Evolutionary conservation across 352 stramenopile species (phyloP).

Genomic region (Aphanomyces invadans): DNA sequence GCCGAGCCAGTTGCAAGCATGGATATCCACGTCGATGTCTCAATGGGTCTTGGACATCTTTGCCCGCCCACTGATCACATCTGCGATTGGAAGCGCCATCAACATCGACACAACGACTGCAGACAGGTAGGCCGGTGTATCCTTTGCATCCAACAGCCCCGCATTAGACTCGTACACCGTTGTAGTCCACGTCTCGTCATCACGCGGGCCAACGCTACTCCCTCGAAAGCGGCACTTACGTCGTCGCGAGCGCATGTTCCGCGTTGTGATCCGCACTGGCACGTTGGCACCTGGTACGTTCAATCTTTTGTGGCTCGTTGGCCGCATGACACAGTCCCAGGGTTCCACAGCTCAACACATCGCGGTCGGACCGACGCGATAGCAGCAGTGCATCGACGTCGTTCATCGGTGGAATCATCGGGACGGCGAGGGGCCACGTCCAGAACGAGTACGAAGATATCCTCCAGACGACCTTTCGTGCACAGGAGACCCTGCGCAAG

Average conservation of each 20-base stretch:
- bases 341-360: constrained; percentile 1
- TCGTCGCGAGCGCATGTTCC: neutral
- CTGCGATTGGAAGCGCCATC: constrained; percentile 28
- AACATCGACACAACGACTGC: neutral
- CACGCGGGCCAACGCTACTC: constrained; percentile 30
- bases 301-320: no score
- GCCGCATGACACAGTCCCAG: no score
- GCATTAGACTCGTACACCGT: constrained; percentile 10
- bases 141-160: no score
- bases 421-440: neutral
- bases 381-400: constrained; percentile 29
- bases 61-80: constrained; percentile 39
- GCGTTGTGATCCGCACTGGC: constrained; percentile 58
- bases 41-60: constrained; percentile 80
- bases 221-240: constrained; percentile 18
- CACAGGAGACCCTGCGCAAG: constrained; percentile 54
- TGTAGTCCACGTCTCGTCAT: constrained; percentile 26
- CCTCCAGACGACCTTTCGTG: constrained; percentile 51
- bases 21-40: constrained; percentile 34
- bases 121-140: constrained; percentile 29
- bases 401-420: constrained; percentile 10
- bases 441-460: constrained; percentile 55
- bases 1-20: constrained; percentile 19
- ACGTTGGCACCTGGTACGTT: constrained; percentile 65
- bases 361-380: constrained; percentile 25